Evolutionary conservation across 2,329 filamentous ascomycete genomes (phyloP).

Genomic region (Curvularia spicifera): DNA sequence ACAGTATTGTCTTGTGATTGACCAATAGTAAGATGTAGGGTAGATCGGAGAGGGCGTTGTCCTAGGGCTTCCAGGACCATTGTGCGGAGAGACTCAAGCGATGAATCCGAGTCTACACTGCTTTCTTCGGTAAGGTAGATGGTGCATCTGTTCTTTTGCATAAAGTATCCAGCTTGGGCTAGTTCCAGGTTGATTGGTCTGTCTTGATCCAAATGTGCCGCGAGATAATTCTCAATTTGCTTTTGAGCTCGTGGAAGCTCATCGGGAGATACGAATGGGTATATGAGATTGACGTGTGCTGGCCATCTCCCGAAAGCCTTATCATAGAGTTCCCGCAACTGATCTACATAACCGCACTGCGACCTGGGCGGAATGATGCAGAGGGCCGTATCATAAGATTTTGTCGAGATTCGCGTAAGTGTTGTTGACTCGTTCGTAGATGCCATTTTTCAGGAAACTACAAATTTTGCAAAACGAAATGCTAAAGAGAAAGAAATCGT

Average conservation of each 20-base stretch:
- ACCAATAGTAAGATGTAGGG: constrained; percentile 66
- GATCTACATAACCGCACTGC: constrained; percentile 59
- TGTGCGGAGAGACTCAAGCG: constrained; percentile 27
- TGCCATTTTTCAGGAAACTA: constrained; percentile 27
- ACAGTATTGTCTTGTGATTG: constrained; percentile 59
- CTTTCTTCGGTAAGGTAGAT: constrained; percentile 32
- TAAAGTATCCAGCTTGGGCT: constrained; percentile 56
- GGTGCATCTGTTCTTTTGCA: constrained; percentile 59
- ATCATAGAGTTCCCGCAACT: constrained; percentile 67
- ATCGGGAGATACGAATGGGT: constrained; percentile 66
- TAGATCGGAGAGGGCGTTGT: constrained; percentile 22
- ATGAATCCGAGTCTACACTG: constrained; percentile 3
- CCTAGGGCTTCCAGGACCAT: constrained; percentile 34
- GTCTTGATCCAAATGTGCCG: constrained; percentile 7
- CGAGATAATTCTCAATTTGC: constrained; percentile 49
- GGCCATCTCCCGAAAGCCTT: constrained; percentile 68
- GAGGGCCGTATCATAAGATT: constrained; percentile 65
- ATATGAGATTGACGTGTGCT: constrained; percentile 70
- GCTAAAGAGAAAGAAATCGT: constrained; percentile 2
- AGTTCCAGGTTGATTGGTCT: constrained; percentile 36
- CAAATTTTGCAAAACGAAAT: not conserved
- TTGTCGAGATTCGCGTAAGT: constrained; percentile 27
- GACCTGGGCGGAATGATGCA: constrained; percentile 63
- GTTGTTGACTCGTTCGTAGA: constrained; percentile 3
- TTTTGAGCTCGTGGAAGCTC: constrained; percentile 55